Base-by-base conservation (phyloP, 1,284 basidiomycete genomes). In the Boletellus deceptivus region DNA sequence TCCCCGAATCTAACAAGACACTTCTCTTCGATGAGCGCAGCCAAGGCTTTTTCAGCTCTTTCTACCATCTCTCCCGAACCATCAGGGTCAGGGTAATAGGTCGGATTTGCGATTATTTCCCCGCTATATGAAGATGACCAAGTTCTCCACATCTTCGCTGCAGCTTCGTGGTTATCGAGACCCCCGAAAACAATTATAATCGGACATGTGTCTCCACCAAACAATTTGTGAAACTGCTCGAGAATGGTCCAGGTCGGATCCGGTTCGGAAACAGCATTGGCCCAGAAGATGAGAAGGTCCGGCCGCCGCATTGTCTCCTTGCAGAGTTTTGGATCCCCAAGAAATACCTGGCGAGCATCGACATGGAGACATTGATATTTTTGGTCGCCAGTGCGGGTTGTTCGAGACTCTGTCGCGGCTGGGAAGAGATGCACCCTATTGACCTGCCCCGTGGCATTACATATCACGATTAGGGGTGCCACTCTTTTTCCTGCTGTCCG, bases 281-380 rank as follows among this genome's bases (percentile, higher is more conserved):
- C 53, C 31, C 48, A 58, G 40, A 67, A 65, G 46, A 63, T 42
- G 18, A 63, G 53, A 35, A 63, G 63, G 39, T 67, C 61, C 2
- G 56, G 50, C 4, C 46, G 59, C 17, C 39, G 53, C 31, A 27
- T 36, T 16, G 35, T 50, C 41, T 57, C 47, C 3, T 25, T 4
- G 20, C 14, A 33, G 34, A 18, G 44, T 20, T 42, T 53, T 6
- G 50, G 17, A 6, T 45, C 36, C 13, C 50, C 46, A 22, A 29
- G 34, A 33, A 49, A 29, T 3, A 52, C n/a, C 22, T 52, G 49
- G n/a, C 22, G 44, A 20, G 37, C 27, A 22, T 61, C 35, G 13
- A 61, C 46, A 25, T 50, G 42, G 36, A 56, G 46, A 47, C 45
- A 63, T 36, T 46, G 48, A 33, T 61, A 63, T 37, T 48, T 46